Evolutionary conservation across 225 moss, liverwort and hornwort genomes (phyloP).

Genomic region (Marchantia paleacea): DNA sequence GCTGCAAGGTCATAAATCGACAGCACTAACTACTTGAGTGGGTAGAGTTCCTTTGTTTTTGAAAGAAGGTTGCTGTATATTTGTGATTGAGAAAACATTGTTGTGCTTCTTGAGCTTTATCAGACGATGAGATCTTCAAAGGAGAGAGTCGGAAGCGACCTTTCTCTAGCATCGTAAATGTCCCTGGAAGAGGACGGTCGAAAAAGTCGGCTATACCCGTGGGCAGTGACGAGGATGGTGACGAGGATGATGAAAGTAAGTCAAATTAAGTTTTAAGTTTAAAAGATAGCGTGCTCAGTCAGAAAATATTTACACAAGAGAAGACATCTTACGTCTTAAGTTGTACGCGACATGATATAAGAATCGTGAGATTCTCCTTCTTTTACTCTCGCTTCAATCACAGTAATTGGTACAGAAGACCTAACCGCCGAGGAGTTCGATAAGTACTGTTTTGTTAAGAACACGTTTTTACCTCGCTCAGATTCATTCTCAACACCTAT

Average conservation of each 20-base stretch:
- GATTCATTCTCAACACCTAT: too few species aligned
- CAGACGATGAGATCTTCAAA: slow-evolving; percentile 39
- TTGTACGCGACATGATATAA: too few species aligned
- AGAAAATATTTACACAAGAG: too few species aligned
- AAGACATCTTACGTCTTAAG: too few species aligned
- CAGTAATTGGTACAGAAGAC: too few species aligned
- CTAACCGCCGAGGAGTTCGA: too few species aligned
- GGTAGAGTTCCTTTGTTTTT: neutral
- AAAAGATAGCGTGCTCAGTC: too few species aligned
- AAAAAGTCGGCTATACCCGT: slow-evolving; percentile 25
- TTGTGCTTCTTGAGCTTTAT: neutral
- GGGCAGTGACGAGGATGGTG: slow-evolving; percentile 39
- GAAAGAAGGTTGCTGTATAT: neutral
- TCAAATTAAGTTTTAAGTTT: neutral
- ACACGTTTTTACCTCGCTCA: too few species aligned
- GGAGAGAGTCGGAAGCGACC: slow-evolving; percentile 33
- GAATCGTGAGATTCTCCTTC: too few species aligned
- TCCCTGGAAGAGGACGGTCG: slow-evolving; percentile 35
- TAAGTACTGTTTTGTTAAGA: too few species aligned
- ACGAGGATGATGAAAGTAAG: slow-evolving; percentile 54
- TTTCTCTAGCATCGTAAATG: slow-evolving; percentile 16
- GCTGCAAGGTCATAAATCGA: slow-evolving; percentile 49
- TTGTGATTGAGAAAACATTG: neutral
- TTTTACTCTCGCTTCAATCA: too few species aligned
- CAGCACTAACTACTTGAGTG: neutral